A percentile compares a stretch with the other conserved stretches of the same genome.
Conservation (phyloP, 2,329 filamentous ascomycete species). For the Chaetomiaceae sp. region DNA sequence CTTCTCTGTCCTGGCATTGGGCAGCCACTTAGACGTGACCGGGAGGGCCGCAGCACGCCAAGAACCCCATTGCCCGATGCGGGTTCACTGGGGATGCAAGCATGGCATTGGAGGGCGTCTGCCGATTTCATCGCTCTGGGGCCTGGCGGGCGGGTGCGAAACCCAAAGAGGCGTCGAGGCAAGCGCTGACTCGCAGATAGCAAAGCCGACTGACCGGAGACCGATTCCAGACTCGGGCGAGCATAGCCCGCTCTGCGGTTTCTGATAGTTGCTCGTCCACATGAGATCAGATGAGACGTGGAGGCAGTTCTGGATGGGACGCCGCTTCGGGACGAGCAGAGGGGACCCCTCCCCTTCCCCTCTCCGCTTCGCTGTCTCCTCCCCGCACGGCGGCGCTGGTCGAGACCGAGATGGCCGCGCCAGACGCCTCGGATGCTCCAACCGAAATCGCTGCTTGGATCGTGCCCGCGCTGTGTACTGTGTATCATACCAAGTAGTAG, state of each 20-base stretch:
- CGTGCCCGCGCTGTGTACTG: no score
- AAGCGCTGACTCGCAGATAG: neutral
- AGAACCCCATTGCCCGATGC: slow-evolving; percentile 15
- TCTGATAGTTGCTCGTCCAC: no score
- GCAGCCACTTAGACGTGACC: slow-evolving; percentile 11
- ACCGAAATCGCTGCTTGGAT: neutral
- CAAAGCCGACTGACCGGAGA: neutral
- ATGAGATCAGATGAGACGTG: neutral
- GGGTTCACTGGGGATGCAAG: neutral
- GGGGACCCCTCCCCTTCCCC: neutral
- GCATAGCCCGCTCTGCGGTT: no score
- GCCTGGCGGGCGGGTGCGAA: no score
- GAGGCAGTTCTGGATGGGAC: slow-evolving; percentile 5
- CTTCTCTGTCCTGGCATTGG: slow-evolving; percentile 7
- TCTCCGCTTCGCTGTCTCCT: neutral
- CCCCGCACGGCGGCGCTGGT: neutral
- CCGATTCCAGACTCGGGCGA: neutral
- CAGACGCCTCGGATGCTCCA: slow-evolving; percentile 8
- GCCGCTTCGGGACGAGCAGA: slow-evolving; percentile 13
- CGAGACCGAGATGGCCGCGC: slow-evolving; percentile 4
- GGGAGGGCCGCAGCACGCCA: slow-evolving; percentile 18
- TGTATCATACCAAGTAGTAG: no score
- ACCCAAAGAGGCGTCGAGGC: neutral
- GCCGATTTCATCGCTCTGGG: neutral
- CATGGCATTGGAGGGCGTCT: neutral